Evolutionary conservation across 1,284 basidiomycete species (phyloP).

Genomic region (Phellinidium pouzarii): DNA sequence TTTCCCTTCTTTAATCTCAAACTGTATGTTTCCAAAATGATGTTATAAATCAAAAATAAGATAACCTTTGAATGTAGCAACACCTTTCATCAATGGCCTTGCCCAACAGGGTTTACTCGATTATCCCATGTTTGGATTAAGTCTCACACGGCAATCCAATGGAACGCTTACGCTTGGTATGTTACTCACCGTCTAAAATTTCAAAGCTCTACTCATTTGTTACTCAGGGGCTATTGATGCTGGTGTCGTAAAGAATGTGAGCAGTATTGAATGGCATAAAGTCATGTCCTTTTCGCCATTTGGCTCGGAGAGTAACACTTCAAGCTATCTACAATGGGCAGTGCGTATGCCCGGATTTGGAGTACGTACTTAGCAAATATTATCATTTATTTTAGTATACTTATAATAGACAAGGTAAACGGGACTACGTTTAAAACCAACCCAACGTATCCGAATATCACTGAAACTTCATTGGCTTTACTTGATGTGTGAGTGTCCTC

Average conservation of each 20-base stretch:
- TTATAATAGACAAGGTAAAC: slow-evolving; percentile 40
- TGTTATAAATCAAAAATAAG: slow-evolving; percentile 2
- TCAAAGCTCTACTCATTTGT: slow-evolving; percentile 6
- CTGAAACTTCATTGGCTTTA: slow-evolving; percentile 60
- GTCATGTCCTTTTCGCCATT: slow-evolving; percentile 69
- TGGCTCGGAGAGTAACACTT: slow-evolving; percentile 43
- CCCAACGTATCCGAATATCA: slow-evolving; percentile 61
- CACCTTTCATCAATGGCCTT: slow-evolving; percentile 57
- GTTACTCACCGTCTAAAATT: background rate
- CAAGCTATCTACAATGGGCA: slow-evolving; percentile 79
- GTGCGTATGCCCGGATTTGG: slow-evolving; percentile 56
- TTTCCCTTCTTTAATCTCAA: slow-evolving; percentile 39
- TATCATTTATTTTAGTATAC: background rate
- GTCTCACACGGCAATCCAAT: slow-evolving; percentile 47
- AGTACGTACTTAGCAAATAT: slow-evolving; percentile 33
- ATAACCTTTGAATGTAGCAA: slow-evolving; percentile 37
- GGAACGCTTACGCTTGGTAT: slow-evolving; percentile 62
- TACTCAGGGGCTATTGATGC: slow-evolving; percentile 61
- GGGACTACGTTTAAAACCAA: slow-evolving; percentile 47
- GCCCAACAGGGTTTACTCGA: slow-evolving; percentile 56
- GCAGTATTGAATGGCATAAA: slow-evolving; percentile 60
- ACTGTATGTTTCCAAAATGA: slow-evolving; percentile 42
- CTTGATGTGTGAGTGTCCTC: slow-evolving; percentile 58
- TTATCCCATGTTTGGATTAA: slow-evolving; percentile 69
- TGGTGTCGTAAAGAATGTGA: slow-evolving; percentile 54